Evolutionary conservation across 2,329 filamentous ascomycete species (phyloP).

Genomic region (Rhinocladiella similis): DNA sequence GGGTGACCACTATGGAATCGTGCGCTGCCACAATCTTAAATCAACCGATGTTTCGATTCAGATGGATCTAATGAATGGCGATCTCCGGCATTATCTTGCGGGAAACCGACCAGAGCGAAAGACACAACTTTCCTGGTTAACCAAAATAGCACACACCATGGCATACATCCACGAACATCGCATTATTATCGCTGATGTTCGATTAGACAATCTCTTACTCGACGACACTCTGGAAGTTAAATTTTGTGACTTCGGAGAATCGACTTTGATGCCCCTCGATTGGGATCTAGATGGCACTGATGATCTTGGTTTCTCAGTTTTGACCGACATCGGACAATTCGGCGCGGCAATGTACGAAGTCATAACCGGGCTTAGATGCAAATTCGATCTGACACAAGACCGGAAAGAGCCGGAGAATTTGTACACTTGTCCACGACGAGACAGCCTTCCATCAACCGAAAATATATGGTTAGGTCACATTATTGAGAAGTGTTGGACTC

Average conservation of each 20-base stretch:
- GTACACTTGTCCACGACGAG: slow-evolving; percentile 27
- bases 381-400: slow-evolving; percentile 31
- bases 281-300: slow-evolving; percentile 31
- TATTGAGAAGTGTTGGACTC: slow-evolving; percentile 33
- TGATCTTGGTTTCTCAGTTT: slow-evolving; percentile 32
- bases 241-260: slow-evolving; percentile 34
- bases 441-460: slow-evolving; percentile 29
- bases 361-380: slow-evolving; percentile 26
- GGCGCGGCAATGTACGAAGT: slow-evolving; percentile 36
- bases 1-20: slow-evolving; percentile 15
- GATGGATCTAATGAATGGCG: slow-evolving; percentile 26
- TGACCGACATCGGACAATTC: slow-evolving; percentile 35
- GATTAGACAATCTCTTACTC: slow-evolving; percentile 21
- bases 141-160: slow-evolving; percentile 15
- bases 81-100: slow-evolving; percentile 24
- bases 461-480: slow-evolving; percentile 32
- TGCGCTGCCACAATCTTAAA: slow-evolving; percentile 14
- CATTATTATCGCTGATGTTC: slow-evolving; percentile 24
- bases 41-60: slow-evolving; percentile 12
- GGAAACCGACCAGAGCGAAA: slow-evolving; percentile 2
- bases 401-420: slow-evolving; percentile 11
- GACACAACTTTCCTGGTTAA: slow-evolving; percentile 21
- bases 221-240: slow-evolving; percentile 31
- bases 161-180: slow-evolving; percentile 19
- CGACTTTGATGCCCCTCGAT: slow-evolving; percentile 30